Evolutionary conservation across 306 rosid species (phyloP).

Genomic region (Ziziphus jujuba): DNA sequence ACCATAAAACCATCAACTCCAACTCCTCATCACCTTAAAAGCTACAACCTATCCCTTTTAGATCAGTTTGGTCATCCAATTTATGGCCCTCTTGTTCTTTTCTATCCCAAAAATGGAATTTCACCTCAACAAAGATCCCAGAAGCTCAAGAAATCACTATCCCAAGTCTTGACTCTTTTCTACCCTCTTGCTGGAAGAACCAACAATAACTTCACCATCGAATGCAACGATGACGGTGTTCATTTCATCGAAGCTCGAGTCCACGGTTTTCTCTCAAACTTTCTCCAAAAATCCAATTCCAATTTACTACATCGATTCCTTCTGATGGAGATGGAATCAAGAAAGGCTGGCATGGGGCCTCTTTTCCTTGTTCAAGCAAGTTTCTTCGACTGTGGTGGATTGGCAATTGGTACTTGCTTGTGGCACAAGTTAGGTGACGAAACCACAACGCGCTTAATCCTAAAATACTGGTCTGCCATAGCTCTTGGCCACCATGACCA

Average conservation of each 20-base stretch:
- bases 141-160: constrained; percentile 41
- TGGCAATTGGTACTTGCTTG: constrained; percentile 42
- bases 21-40: constrained; percentile 28
- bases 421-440: constrained; percentile 52
- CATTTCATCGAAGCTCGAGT: constrained; percentile 23
- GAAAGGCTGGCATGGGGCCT: constrained; percentile 15
- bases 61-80: constrained; percentile 19
- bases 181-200: constrained; percentile 55
- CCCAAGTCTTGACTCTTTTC: constrained; percentile 38
- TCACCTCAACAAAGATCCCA: constrained; percentile 11
- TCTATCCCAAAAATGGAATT: constrained; percentile 10
- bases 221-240: constrained; percentile 51
- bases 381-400: constrained; percentile 50
- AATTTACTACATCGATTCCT: constrained; percentile 22
- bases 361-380: constrained; percentile 42
- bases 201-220: constrained; percentile 30
- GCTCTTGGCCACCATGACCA: constrained; percentile 5
- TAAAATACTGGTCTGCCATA: constrained; percentile 37
- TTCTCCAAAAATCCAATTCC: constrained; percentile 22
- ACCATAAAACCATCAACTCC: constrained; percentile 33
- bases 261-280: constrained; percentile 17
- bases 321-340: constrained; percentile 16
- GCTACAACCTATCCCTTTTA: constrained; percentile 20
- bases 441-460: constrained; percentile 33
- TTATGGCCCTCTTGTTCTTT: constrained; percentile 29